phyloP scores from a whole-genome alignment of 2,329 filamentous ascomycete genomes.

The Diaporthe vexans region DNA sequence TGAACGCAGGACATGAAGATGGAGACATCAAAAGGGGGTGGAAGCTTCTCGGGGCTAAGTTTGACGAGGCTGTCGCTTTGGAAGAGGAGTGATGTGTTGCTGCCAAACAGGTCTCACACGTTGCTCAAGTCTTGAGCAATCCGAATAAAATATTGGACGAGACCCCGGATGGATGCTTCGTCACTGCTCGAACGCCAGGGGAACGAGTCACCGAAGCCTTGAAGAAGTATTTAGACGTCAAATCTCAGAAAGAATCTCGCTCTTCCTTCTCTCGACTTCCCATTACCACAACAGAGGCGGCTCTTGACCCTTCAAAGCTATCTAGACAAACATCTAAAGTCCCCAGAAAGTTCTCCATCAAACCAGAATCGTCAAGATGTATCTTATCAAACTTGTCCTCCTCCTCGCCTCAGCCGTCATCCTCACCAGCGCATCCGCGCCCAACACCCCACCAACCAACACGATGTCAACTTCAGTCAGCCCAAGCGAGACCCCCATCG shows the following conservation, averaged over 20 bases:
- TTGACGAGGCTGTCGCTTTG: slow-evolving; percentile 11
- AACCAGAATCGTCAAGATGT: neutral
- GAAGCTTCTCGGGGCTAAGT: slow-evolving; percentile 24
- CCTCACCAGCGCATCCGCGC: neutral
- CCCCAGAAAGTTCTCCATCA: neutral
- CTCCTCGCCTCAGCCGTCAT: neutral
- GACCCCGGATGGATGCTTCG: no score
- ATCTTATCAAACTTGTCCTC: neutral
- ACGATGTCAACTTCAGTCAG: neutral
- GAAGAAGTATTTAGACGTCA: neutral
- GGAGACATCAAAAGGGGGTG: slow-evolving; percentile 4
- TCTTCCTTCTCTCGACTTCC: neutral
- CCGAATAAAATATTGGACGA: neutral
- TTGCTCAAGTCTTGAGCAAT: neutral
- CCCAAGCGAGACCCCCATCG: neutral
- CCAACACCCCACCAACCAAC: neutral
- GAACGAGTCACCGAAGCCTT: neutral
- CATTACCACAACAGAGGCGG: neutral
- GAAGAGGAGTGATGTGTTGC: neutral
- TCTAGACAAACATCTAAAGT: neutral
- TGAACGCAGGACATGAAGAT: slow-evolving; percentile 6
- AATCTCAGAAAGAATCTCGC: neutral
- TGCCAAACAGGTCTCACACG: neutral
- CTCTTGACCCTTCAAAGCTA: neutral
- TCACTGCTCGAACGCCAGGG: no score